These are phyloP conservation scores for Acanthamoeba lugdunensis DNA, from an alignment of 208 protist species.

Conservation along the genomic window DNA sequence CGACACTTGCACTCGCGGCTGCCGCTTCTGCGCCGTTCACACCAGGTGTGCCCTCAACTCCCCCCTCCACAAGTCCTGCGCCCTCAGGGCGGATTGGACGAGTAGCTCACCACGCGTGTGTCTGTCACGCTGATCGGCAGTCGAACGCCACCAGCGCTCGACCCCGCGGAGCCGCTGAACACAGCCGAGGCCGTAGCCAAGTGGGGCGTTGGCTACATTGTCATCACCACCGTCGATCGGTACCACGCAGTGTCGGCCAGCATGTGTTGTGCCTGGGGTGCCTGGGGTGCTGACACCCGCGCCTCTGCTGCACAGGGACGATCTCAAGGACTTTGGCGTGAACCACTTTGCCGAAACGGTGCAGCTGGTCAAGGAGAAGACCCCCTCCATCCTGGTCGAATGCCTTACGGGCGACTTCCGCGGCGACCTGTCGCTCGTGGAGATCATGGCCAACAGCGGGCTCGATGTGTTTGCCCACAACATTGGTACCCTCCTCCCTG, in stretches of 20 bases:
- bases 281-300: no score
- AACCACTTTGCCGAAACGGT: slow-evolving; percentile 93
- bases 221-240: slow-evolving; percentile 97
- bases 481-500: slow-evolving; percentile 90
- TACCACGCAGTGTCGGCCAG: slow-evolving; percentile 79
- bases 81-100: not conserved
- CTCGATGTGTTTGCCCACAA: slow-evolving; percentile 98
- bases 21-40: slow-evolving; percentile 97
- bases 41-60: slow-evolving; percentile 85
- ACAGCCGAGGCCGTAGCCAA: slow-evolving; percentile 92
- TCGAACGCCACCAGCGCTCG: slow-evolving; percentile 92
- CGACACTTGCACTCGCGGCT: slow-evolving; percentile 96
- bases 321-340: slow-evolving; percentile 94
- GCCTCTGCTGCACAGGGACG: slow-evolving; percentile 82
- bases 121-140: not conserved
- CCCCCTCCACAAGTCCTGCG: not conserved
- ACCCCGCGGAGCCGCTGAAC: slow-evolving; percentile 94
- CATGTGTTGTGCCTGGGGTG: not conserved
- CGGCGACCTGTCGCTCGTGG: slow-evolving; percentile 90
- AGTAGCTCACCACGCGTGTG: not conserved
- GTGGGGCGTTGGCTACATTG: slow-evolving; percentile 98
- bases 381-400: slow-evolving; percentile 91
- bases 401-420: slow-evolving; percentile 96
- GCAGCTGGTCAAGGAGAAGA: slow-evolving; percentile 89
- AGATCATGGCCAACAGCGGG: slow-evolving; percentile 91